Base-by-base conservation (phyloP, 495 filamentous ascomycete species). In the Hamigera avellanea region DNA sequence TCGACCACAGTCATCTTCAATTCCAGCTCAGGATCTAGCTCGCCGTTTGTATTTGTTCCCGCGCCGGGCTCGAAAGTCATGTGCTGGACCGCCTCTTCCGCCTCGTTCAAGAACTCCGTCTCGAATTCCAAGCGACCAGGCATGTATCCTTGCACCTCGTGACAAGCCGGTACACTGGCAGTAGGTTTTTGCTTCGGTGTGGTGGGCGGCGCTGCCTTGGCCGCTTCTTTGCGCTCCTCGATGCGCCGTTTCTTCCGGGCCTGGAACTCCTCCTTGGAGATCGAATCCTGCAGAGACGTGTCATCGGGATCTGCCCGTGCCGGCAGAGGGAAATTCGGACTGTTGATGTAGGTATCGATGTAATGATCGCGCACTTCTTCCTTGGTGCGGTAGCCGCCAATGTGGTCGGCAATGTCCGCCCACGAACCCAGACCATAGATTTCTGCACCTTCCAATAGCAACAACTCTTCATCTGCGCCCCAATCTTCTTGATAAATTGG, bases 81-180 rank as follows among this genome's bases (percentile, higher is more conserved):
- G 39, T 91, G 80, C 54, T 96, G 91, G 9, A 99, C 93, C 0
- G 88, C 88, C 60, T 96, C 93, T 57, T 99, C 91, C 0, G 93
- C 91, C 46, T 96, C 93, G 56, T 99, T 96, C 49, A 87, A 79
- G 56, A 89, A 94, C 49, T 99, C 91, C 0, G 84, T 93, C 67
- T 99, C 91, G 49, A 96, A 99, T 52, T 99, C 91, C 40, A 99
- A 61, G 14, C 91, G 85, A 25, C 93, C 91, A 2, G 91, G 91
- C 91, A 99, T 99, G 58, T 93, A 99, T 3, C 91, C 91, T 53
- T 93, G 83, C 18, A 99, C 89, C 55, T 99, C 91, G 57, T 99
- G 91, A 54, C 93, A 96, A 18, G 88, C 74, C 12, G 91, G 91
- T 2, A 93, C 84, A 63, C 80, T 86, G 16, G 88, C 86, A 2